Base-by-base conservation (phyloP, 1,284 basidiomycete genomes). In the Ganoderma boninense region DNA sequence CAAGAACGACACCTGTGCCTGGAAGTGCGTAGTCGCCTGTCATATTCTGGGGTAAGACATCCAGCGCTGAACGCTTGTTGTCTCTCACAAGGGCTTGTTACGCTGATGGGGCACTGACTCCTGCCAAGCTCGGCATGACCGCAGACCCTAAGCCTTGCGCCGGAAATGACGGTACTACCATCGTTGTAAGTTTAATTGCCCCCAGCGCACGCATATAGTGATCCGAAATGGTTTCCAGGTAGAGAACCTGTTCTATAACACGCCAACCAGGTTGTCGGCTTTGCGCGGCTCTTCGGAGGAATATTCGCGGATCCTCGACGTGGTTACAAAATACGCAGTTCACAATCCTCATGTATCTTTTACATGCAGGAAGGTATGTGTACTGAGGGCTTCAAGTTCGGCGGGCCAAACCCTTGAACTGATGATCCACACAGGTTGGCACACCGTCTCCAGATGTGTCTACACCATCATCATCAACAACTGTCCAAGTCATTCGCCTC, bases 211-310 rank as follows among this genome's bases (percentile, higher is more conserved):
- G 46, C 38, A 56, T 44, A n/a, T 11, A 23, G 23, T 62, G 23
- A 32, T 52, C 38, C 29, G 23, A 64, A 46, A 18, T 65, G 38
- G 68, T 43, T 67, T 8, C 59, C 72, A 97, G 94, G 96, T 96
- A 7, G 96, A 98, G 80, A 95, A 99, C 78, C 84, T 99, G 43
- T 99, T 99, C 80, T 98, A 96, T 83, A 99, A 98, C 74, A 95
- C 93, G 0, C 96, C 97, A 0, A 92, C 94, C 20, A 93, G 98
- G 52, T 87, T 96, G 43, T 91, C 95, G 11, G 95, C 97, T 0
- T 87, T 99, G 69, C 91, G 94, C 65, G 94, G 91, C 65, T 83
- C 92, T 1, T 93, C 96, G 0, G 98, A 99, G 73, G 98, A 99
- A 79, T 99, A 98, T 80, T 88, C 92, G 10, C 90, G 95, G 32